Evolutionary conservation across 768 basidiomycete species (phyloP), one percentile per base, ranked within the genome.

Genomic region (Leccinum subgranulosum): DNA sequence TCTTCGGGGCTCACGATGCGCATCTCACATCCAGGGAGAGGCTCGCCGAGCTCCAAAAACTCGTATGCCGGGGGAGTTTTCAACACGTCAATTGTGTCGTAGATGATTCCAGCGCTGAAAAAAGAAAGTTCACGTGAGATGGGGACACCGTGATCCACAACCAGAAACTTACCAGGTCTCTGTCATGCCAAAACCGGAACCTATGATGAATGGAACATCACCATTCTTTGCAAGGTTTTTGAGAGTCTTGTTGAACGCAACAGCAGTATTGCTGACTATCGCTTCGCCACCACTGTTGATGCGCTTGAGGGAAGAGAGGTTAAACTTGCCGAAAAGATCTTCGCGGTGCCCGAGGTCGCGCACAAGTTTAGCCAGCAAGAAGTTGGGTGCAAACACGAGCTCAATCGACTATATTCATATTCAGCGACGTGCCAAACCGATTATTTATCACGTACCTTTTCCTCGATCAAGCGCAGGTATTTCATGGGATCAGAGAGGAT

Each of bases 121-220:
- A 41, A 10, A 50, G 11, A 23, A 23, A 25, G 25, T 14, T 11
- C 23, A 21, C 14, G 33, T 39, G 19, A 25, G n/a, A 31, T 28
- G 2, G 17, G 10, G 3, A 9, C 12, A 39, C 8, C n/a, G n/a
- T 19, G 36, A 41, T 41, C n/a, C 39, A 10, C n/a, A 19, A 19
- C 39, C 39, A 41, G 19, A 7, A 17, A 50, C 49, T 19, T 50
- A 50, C 49, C 49, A 50, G 31, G 49, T 50, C 31, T 50, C 31
- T 3, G 49, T 50, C 49, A 33, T 50, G 2, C 49, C 49, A 33
- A 78, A 78, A n/a, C 74, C 76, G 36, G 70, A 69, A 31, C 62
- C 62, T 33, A 67, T 50, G 7, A 59, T 53, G 17, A 66, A 64
- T n/a, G n/a, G 63, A 66, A 9, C 59, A 21, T 6, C 57, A 50